Percentiles rank a stretch among this genome's conserved stretches.
Conservation (phyloP, 2,329 filamentous ascomycete genomes). For the Epichloe hybrida region DNA sequence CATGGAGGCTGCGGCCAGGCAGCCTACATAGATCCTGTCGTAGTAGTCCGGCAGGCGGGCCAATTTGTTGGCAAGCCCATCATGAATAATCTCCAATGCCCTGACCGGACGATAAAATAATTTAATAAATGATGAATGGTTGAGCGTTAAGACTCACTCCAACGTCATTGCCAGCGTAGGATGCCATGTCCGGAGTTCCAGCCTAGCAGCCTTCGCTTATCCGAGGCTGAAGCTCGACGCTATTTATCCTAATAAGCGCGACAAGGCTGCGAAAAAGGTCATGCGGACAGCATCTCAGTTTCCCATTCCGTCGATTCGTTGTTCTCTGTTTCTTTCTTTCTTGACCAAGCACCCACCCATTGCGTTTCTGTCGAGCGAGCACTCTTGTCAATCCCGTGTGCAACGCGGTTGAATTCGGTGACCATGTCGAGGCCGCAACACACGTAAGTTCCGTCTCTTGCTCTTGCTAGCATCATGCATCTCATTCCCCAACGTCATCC, state of each 20-base stretch:
- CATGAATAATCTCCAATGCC: no score
- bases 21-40: no score
- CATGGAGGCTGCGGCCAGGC: no score
- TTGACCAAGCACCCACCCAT: not conserved
- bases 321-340: not conserved
- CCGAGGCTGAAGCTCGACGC: not conserved
- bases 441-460: constrained; percentile 18
- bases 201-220: not conserved
- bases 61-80: no score
- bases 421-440: constrained; percentile 19
- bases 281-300: not conserved
- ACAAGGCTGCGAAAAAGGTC: not conserved
- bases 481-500: constrained; percentile 9
- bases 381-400: not conserved
- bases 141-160: not conserved
- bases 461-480: constrained; percentile 4
- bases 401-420: constrained; percentile 1
- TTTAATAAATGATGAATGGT: not conserved
- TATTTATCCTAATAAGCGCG: not conserved
- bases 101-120: no score
- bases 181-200: no score
- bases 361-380: not conserved
- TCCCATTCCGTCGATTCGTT: not conserved
- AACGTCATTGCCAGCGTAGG: not conserved
- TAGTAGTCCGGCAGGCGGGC: no score